These are phyloP conservation scores for Micromonas commoda DNA, from an alignment of 139 green algal species.

Conservation along the genomic window DNA sequence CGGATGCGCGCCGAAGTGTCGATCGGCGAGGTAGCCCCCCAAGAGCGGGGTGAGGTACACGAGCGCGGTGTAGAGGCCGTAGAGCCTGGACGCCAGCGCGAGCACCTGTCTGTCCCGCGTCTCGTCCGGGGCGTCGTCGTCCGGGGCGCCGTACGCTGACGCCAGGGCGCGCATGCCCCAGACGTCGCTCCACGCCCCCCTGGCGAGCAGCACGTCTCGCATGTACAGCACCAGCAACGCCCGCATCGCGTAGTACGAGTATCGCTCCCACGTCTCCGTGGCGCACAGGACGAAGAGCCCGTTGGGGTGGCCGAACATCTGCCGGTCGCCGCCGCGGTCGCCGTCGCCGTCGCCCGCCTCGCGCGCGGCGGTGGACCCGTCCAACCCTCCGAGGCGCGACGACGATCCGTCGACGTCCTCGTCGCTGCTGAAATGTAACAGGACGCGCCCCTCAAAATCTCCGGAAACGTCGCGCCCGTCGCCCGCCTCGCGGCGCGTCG, in stretches of 20 bases:
- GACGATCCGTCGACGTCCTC: no score
- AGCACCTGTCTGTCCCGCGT: not conserved
- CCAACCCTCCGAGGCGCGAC: no score
- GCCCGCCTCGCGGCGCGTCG: no score
- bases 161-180: no score
- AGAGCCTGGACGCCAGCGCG: not conserved
- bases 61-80: constrained; percentile 29
- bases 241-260: not conserved
- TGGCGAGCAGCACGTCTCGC: not conserved
- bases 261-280: constrained; percentile 18
- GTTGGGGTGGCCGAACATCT: not conserved
- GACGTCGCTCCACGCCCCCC: not conserved
- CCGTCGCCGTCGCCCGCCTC: no score
- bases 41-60: constrained; percentile 33
- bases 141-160: no score
- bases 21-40: constrained; percentile 25
- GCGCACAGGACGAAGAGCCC: not conserved
- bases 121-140: no score
- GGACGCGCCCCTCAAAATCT: no score
- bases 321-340: no score
- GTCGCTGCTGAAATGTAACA: no score
- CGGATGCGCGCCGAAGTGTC: constrained; percentile 15
- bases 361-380: no score
- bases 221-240: not conserved
- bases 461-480: no score